Percentiles rank a stretch among this genome's conserved stretches.
Conservation (phyloP, 805 yeast genomes). For the Schwanniomyces sp. region DNA sequence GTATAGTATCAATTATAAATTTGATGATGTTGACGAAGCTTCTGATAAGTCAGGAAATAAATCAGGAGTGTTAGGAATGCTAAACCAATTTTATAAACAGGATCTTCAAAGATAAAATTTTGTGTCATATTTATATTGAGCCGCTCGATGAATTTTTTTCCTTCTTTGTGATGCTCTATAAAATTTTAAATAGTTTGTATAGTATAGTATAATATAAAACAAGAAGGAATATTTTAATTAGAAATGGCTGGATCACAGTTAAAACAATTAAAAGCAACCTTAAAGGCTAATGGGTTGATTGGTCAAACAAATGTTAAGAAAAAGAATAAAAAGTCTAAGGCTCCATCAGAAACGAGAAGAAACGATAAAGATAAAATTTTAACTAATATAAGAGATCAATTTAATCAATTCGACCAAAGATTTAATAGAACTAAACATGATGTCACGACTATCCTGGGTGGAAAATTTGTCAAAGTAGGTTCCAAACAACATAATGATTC, state of each 20-base stretch:
- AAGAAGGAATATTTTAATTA: not conserved
- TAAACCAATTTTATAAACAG: conserved; percentile 74
- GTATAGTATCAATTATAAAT: conserved; percentile 25
- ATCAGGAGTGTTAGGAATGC: conserved; percentile 71
- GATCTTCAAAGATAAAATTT: conserved; percentile 26
- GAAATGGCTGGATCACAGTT: conserved; percentile 85
- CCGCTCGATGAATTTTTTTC: conserved; percentile 15
- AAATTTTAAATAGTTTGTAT: not conserved
- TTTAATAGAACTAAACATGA: conserved; percentile 65
- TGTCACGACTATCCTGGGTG: conserved; percentile 38
- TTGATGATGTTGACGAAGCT: conserved; percentile 33
- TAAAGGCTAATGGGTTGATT: conserved; percentile 78
- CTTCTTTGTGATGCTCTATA: not conserved
- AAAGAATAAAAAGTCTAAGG: conserved; percentile 47
- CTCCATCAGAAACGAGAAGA: conserved; percentile 65
- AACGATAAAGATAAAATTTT: conserved; percentile 63
- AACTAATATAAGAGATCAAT: conserved; percentile 69
- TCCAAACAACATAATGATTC: conserved; percentile 36
- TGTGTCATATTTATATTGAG: conserved; percentile 6
- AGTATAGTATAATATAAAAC: not conserved
- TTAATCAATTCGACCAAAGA: conserved; percentile 87
- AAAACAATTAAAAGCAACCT: conserved; percentile 74
- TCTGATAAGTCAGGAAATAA: conserved; percentile 29
- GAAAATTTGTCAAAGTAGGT: conserved; percentile 45
- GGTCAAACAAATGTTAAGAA: conserved; percentile 76